Evolutionary conservation across 1,284 basidiomycete species (phyloP).

Genomic region (Ceratobasidium sp.): DNA sequence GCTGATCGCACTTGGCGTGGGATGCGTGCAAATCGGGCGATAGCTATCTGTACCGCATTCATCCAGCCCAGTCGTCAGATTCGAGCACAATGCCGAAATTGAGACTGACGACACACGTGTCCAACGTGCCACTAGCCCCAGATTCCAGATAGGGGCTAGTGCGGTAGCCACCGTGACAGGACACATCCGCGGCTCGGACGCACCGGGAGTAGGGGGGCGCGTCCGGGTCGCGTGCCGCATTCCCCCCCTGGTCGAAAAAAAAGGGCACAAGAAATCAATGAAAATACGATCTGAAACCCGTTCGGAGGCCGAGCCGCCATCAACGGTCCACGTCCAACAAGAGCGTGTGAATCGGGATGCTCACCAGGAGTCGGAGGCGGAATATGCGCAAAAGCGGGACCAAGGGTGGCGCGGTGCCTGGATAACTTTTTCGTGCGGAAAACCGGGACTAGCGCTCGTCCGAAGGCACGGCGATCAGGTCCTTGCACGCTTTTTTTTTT

Average conservation of each 20-base stretch:
- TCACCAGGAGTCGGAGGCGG: background rate
- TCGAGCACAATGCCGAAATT: slow-evolving; percentile 3
- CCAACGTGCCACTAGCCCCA: background rate
- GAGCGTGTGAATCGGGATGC: slow-evolving; percentile 7
- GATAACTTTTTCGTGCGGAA: no score
- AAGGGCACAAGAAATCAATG: no score
- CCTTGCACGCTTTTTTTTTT: no score
- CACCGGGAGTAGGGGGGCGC: no score
- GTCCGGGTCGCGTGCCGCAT: no score
- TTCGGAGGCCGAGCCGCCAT: no score
- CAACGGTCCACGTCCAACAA: background rate
- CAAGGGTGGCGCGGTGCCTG: slow-evolving; percentile 30
- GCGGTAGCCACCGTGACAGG: no score
- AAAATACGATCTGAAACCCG: no score
- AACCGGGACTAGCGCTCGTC: background rate
- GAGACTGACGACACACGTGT: background rate
- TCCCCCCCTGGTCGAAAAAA: no score
- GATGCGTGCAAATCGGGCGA: slow-evolving; percentile 12
- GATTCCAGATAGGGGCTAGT: background rate
- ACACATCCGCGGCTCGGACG: no score
- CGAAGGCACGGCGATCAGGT: slow-evolving; percentile 9
- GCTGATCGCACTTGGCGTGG: slow-evolving; percentile 22
- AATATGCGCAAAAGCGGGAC: no score
- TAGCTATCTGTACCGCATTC: background rate
- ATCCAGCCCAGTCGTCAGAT: background rate